Base-by-base conservation (phyloP, 371 early-diverging fungal genomes). In the Lichtheimia ramosa region DNA sequence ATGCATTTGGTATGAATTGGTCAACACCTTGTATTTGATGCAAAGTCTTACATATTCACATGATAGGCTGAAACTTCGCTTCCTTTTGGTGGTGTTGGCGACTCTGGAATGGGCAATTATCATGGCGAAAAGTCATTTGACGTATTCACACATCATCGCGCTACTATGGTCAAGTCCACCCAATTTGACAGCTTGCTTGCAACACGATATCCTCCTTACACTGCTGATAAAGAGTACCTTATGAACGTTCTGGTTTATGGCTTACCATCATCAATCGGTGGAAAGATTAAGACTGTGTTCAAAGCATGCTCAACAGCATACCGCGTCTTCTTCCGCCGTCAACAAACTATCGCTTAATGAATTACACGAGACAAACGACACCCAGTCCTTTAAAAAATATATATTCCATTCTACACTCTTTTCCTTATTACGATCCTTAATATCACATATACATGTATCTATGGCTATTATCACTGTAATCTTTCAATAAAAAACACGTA, bases 11-110 rank as follows among this genome's bases (percentile, higher is more conserved):
- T 58, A 58, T 25, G 34, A 0, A 34, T 34, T 34, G 6, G 34
- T 34, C 34, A 34, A 1, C 10, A 1, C 10, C 6, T 0, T 10
- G 2, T 34, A 34, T 8, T 34, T 8, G 10, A 34, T 34, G 1
- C 34, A 34, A 5, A 25, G 25, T 3, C 10, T 34, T 34, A 34
- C 2, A 1, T 8, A 34, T 8, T 34, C 5, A 34, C 10, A 34
- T 34, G 10, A 20, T 54, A 58, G 58, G 57, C 71, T 50, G 79
- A 79, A 58, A 57, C 66, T 4, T 74, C 76, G 43, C 61, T 90
- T 52, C 95, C 96, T 21, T 94, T 95, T 68, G 95, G 94, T 40
- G 96, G 96, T 42, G 82, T 92, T 8, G 95, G 95, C 2, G 76
- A 83, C 2, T 89, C 90, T 8, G 96, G 96, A 10, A 76, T 81